Evolutionary conservation across 305 asterid genomes (phyloP), one percentile per base, ranked within the genome.

Genomic region (Fraxinus albicans): DNA sequence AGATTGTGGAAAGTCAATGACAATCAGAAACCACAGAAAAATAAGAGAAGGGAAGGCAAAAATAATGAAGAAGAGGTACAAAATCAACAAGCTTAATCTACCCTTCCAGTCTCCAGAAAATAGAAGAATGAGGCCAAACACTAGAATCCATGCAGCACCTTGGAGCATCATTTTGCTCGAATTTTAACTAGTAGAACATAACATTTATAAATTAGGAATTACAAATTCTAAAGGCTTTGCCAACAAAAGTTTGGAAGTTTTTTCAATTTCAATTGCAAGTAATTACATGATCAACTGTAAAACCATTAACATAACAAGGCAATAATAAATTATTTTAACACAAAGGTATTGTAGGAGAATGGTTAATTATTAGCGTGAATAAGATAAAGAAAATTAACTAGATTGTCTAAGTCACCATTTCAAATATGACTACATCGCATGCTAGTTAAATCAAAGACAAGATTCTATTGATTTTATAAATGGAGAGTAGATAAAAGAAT

Each of bases 21-120:
- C 79, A 9, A 25, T 76, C 82, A 83, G 50, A 79, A 67, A 53
- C 83, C 76, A 47, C 82, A 36, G 17, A 50, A 79, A 4, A 69
- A 69, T n/a, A 29, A 69, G 75, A 69, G 31, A 25, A 29, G 75
- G 8, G 36, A 69, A 69, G 19, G 35, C 42, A 55, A 25, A 42
- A 70, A 29, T 73, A 63, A 63, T 34, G 36, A 82, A 70, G 76
- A 47, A 38, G 17, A 77, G 65, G 38, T 42, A 40, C 79, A 65
- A 78, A 42, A 75, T 80, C 12, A 83, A 79, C 36, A 69, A 25
- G 12, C 13, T 82, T 50, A 50, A 35, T 29, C 77, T 60, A 79
- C 70, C 25, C 65, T n/a, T 55, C 65, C 65, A 55, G 65, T 55
- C 65, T 80, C 76, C 53, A 65, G 40, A 82, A 58, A 79, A 67